These are phyloP conservation scores for Ceratobasidium sp. DNA, from an alignment of 1,284 basidiomycete species.

Conservation along the genomic window DNA sequence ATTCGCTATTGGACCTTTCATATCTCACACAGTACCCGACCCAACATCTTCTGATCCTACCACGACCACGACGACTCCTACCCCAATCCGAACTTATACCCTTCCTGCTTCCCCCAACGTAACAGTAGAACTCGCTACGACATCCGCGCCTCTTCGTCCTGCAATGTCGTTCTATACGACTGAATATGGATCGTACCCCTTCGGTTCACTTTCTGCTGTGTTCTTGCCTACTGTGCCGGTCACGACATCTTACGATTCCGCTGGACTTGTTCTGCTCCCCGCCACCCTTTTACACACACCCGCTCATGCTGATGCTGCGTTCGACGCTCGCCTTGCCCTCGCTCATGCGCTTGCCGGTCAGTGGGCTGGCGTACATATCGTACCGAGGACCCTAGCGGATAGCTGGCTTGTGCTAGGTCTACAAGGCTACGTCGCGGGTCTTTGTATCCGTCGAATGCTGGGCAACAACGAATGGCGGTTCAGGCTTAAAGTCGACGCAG, in stretches of 20 bases:
- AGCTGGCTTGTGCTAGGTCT: slow-evolving; percentile 96
- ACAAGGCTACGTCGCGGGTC: slow-evolving; percentile 88
- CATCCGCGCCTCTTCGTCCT: slow-evolving; percentile 83
- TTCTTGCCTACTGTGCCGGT: slow-evolving; percentile 35
- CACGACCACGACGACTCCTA: slow-evolving; percentile 68
- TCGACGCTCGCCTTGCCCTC: slow-evolving; percentile 91
- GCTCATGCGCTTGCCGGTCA: slow-evolving; percentile 93
- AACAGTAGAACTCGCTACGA: slow-evolving; percentile 78
- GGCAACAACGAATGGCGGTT: slow-evolving; percentile 99
- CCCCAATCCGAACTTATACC: slow-evolving; percentile 87
- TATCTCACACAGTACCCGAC: slow-evolving; percentile 77
- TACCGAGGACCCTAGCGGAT: slow-evolving; percentile 94
- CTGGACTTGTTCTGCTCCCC: slow-evolving; percentile 36
- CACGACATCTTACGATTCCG: slow-evolving; percentile 37
- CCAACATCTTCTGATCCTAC: slow-evolving; percentile 60
- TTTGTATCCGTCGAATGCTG: slow-evolving; percentile 88
- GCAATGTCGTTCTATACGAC: slow-evolving; percentile 93
- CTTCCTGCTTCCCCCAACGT: slow-evolving; percentile 80
- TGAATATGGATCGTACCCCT: slow-evolving; percentile 97
- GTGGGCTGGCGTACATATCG: slow-evolving; percentile 98
- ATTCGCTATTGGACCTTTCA: slow-evolving; percentile 96
- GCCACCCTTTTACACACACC: slow-evolving; percentile 25
- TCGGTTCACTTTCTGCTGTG: slow-evolving; percentile 72
- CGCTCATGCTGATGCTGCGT: slow-evolving; percentile 84
- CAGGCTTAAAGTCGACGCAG: slow-evolving; percentile 95